Conservation (phyloP, 1,139 yeast genomes). For the Meyerozyma sp. region DNA sequence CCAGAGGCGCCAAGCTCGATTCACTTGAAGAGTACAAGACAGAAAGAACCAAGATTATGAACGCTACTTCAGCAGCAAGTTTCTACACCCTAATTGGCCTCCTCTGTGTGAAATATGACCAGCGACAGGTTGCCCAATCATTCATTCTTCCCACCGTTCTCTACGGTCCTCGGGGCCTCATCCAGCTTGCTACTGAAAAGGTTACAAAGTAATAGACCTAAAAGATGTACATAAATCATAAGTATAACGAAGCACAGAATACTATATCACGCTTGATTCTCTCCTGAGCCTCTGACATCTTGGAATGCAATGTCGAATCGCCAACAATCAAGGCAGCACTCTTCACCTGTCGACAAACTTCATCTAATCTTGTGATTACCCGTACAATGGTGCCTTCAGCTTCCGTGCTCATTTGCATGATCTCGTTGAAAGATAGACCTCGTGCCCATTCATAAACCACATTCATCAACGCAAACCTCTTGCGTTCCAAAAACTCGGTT, state of each 20-base stretch:
- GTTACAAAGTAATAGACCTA: slow-evolving; percentile 1
- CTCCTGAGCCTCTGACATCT: slow-evolving; percentile 92
- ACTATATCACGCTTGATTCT: slow-evolving; percentile 94
- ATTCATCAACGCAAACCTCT: slow-evolving; percentile 84
- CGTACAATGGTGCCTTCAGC: slow-evolving; percentile 98
- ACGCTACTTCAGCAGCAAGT: slow-evolving; percentile 28
- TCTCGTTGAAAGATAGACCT: slow-evolving; percentile 86
- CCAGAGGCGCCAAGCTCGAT: slow-evolving; percentile 13
- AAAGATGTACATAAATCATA: slow-evolving; percentile 25
- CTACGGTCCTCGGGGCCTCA: slow-evolving; percentile 19
- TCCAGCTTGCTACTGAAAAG: slow-evolving; percentile 7
- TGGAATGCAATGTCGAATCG: slow-evolving; percentile 78
- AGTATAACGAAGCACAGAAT: slow-evolving; percentile 90
- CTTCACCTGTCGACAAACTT: slow-evolving; percentile 90
- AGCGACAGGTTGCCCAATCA: slow-evolving; percentile 16
- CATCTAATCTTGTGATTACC: slow-evolving; percentile 90
- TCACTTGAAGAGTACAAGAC: slow-evolving; percentile 9
- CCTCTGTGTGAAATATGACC: slow-evolving; percentile 24
- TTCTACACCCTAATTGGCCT: slow-evolving; percentile 39
- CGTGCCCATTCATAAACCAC: slow-evolving; percentile 98
- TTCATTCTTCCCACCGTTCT: slow-evolving; percentile 26
- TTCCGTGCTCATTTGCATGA: slow-evolving; percentile 81
- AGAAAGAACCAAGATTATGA: slow-evolving; percentile 12
- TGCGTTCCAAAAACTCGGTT: slow-evolving; percentile 73
- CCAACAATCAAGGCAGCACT: slow-evolving; percentile 94